Evolutionary conservation across 2,329 filamentous ascomycete species (phyloP).

Genomic region (Hypoxylon sp.): DNA sequence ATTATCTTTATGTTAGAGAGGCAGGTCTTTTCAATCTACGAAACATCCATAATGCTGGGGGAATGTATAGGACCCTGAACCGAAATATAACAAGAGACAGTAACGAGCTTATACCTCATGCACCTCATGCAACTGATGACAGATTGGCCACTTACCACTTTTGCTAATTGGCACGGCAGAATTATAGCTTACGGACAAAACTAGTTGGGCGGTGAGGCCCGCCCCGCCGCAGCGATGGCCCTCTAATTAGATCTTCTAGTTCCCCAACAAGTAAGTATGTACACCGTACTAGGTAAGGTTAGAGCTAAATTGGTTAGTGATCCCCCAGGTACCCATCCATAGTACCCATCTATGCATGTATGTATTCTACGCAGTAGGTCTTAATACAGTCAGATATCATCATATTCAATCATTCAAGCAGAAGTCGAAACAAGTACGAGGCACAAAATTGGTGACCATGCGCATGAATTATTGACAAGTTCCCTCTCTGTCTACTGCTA

Average conservation of each 20-base stretch:
- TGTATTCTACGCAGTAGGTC: too few relatives aligned
- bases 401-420: neutral
- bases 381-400: too few relatives aligned
- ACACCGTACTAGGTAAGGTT: neutral
- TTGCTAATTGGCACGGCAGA: conserved; percentile 45
- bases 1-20: conserved; percentile 17
- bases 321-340: neutral
- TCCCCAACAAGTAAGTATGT: neutral
- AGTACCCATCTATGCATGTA: too few relatives aligned
- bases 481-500: conserved; percentile 48
- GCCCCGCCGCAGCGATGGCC: conserved; percentile 11
- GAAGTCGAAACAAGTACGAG: conserved; percentile 1
- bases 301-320: conserved; percentile 1
- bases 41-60: conserved; percentile 25
- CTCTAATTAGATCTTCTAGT: conserved; percentile 6
- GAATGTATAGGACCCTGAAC: conserved; percentile 12
- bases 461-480: conserved; percentile 40
- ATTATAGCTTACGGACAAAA: conserved; percentile 40
- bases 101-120: conserved; percentile 33
- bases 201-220: conserved; percentile 41
- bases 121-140: conserved; percentile 45
- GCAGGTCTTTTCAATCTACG: conserved; percentile 8
- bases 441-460: conserved; percentile 25
- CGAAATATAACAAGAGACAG: conserved; percentile 3
- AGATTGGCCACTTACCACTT: conserved; percentile 42